Conservation (phyloP, 2,329 filamentous ascomycete genomes). For the Fusarium sp. region DNA sequence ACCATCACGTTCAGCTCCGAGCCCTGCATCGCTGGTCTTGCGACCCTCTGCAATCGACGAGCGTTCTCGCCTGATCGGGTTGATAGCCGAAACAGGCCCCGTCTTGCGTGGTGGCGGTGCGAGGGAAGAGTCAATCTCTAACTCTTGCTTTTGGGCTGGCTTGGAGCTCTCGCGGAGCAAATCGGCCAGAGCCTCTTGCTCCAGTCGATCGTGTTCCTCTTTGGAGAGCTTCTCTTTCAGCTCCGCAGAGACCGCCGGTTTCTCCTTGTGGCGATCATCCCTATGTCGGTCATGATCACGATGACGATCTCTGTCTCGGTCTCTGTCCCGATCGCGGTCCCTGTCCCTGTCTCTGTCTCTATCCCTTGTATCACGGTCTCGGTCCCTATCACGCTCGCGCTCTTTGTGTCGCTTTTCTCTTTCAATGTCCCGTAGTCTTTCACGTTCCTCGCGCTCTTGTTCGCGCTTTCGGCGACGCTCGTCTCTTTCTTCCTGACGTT, state of each 20-base stretch:
- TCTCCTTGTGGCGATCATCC: constrained; percentile 50
- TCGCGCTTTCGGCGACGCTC: constrained; percentile 63
- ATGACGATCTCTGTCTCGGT: constrained; percentile 45
- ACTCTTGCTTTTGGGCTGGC: constrained; percentile 60
- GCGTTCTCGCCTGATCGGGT: constrained; percentile 63
- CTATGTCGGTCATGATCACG: constrained; percentile 47
- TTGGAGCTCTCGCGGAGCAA: constrained; percentile 70
- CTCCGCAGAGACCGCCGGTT: constrained; percentile 57
- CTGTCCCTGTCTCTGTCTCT: constrained; percentile 46
- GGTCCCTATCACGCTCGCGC: constrained; percentile 53
- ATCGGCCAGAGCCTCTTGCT: constrained; percentile 69
- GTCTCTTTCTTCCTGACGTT: constrained; percentile 63
- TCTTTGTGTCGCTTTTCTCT: constrained; percentile 56
- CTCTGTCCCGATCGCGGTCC: constrained; percentile 48
- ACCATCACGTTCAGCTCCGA: constrained; percentile 53
- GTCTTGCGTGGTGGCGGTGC: constrained; percentile 66
- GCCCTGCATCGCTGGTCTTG: constrained; percentile 50
- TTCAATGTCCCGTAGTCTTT: constrained; percentile 56
- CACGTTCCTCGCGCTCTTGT: constrained; percentile 67
- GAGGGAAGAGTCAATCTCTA: constrained; percentile 67
- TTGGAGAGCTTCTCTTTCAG: constrained; percentile 67
- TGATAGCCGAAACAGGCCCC: constrained; percentile 68
- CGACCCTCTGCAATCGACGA: constrained; percentile 57
- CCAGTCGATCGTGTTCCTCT: constrained; percentile 68
- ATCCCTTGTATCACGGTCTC: constrained; percentile 21